phyloP scores from a whole-genome alignment of 2,329 filamentous ascomycete genomes.

The Cordyceps farinosa region DNA sequence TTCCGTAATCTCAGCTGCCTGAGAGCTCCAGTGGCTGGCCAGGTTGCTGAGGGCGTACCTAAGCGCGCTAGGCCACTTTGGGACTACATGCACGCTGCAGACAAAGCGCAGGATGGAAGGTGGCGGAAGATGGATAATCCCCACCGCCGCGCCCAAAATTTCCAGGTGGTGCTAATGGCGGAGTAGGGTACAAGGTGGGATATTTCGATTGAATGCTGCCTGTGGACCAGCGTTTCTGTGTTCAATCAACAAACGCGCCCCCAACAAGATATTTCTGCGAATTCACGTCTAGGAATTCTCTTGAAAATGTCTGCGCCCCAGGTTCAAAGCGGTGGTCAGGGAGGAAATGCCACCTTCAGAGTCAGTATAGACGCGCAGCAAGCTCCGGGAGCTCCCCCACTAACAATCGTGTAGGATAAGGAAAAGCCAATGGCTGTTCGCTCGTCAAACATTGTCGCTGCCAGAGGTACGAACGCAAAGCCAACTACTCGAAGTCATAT shows the following conservation, averaged over 20 bases:
- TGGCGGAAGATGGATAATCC: constrained; percentile 39
- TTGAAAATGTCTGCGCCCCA: constrained; percentile 42
- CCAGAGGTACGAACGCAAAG: constrained; percentile 64
- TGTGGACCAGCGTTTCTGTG: constrained; percentile 29
- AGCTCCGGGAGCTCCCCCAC: constrained; percentile 37
- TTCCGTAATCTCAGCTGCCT: constrained; percentile 43
- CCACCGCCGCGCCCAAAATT: constrained; percentile 39
- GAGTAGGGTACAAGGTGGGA: constrained; percentile 42
- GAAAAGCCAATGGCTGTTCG: constrained; percentile 98
- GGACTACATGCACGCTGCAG: constrained; percentile 19
- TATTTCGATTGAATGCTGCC: constrained; percentile 32
- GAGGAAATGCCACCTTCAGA: constrained; percentile 54
- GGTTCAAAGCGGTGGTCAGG: constrained; percentile 31
- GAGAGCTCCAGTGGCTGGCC: constrained; percentile 34
- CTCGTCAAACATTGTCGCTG: constrained; percentile 93
- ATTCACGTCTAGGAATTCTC: constrained; percentile 32
- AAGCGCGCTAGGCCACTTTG: constrained; percentile 25
- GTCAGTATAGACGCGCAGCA: constrained; percentile 38
- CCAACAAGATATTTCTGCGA: constrained; percentile 10
- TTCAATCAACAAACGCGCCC: constrained; percentile 29
- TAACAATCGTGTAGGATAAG: constrained; percentile 61
- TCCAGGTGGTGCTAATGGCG: constrained; percentile 31
- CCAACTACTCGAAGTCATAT: constrained; percentile 16
- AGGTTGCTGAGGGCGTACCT: constrained; percentile 21
- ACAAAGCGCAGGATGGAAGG: constrained; percentile 21